phyloP scores from a whole-genome alignment of 192 early-diverging fungal species.

The Coemansia sp. region DNA sequence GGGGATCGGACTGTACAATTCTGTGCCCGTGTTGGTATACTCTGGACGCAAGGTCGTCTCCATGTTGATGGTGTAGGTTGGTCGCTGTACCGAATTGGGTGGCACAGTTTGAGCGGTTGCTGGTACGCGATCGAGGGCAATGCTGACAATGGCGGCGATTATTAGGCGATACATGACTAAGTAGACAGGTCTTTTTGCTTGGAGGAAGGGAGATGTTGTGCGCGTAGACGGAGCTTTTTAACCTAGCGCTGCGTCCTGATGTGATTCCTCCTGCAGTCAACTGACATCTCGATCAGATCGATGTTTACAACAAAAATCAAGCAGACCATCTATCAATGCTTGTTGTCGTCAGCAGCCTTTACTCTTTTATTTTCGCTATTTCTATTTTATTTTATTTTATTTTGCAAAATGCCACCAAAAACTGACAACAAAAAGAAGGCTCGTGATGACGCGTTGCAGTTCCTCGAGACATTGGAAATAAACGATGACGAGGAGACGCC shows the following conservation, averaged over 20 bases:
- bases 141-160: background rate
- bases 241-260: background rate
- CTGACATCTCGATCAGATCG: background rate
- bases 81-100: background rate
- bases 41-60: conserved; percentile 46
- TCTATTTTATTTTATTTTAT: background rate
- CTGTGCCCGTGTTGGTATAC: conserved; percentile 13
- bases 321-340: background rate
- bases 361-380: background rate
- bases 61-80: conserved; percentile 22
- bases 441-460: conserved; percentile 52
- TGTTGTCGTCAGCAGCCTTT: background rate
- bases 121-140: background rate
- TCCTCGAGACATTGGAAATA: conserved; percentile 49
- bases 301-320: background rate
- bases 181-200: background rate
- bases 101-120: conserved; percentile 6
- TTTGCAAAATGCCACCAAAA: conserved; percentile 32
- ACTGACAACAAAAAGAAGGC: conserved; percentile 45
- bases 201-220: background rate
- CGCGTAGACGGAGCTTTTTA: background rate
- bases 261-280: background rate
- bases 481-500: conserved; percentile 23
- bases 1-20: conserved; percentile 33
- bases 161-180: conserved; percentile 1